Evolutionary conservation across 306 rosid species (phyloP).

Genomic region (Acacia crassicarpa): DNA sequence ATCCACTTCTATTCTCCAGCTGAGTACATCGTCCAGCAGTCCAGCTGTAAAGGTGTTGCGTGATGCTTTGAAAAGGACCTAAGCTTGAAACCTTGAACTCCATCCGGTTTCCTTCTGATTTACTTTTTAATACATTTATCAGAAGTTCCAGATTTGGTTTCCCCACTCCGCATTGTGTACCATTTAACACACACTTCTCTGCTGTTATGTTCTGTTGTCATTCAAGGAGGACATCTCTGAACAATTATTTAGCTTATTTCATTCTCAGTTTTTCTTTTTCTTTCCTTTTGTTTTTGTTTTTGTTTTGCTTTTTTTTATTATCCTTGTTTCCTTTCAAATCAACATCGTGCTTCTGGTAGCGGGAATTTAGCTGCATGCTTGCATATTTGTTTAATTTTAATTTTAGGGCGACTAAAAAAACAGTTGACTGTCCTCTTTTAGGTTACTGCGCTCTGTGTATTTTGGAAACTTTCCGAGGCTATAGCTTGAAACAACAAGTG

Average conservation of each 20-base stretch:
- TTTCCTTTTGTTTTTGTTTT: neutral
- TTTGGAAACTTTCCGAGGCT: neutral
- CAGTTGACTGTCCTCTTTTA: neutral
- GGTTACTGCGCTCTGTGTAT: conserved; percentile 12
- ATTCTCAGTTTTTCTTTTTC: neutral
- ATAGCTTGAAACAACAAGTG: neutral
- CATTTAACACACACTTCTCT: conserved; percentile 31
- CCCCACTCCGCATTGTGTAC: conserved; percentile 25
- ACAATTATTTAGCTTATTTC: conserved; percentile 15
- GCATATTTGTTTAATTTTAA: conserved; percentile 21
- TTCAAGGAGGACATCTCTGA: conserved; percentile 10
- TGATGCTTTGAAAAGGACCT: conserved; percentile 38
- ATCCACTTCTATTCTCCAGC: conserved; percentile 21
- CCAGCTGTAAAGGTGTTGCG: conserved; percentile 40
- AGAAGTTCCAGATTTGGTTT: conserved; percentile 29
- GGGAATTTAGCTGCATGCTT: conserved; percentile 18
- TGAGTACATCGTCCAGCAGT: conserved; percentile 18
- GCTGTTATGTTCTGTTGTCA: conserved; percentile 22
- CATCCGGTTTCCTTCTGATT: conserved; percentile 29
- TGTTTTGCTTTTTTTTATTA: neutral
- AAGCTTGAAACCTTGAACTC: conserved; percentile 36
- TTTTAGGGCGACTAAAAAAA: conserved; percentile 13
- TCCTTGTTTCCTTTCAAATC: neutral
- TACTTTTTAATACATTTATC: conserved; percentile 30
- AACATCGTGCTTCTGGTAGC: neutral